Evolutionary conservation across 768 basidiomycete species (phyloP), one percentile per base, ranked within the genome.

Genomic region (Tylopilus subfusipes): DNA sequence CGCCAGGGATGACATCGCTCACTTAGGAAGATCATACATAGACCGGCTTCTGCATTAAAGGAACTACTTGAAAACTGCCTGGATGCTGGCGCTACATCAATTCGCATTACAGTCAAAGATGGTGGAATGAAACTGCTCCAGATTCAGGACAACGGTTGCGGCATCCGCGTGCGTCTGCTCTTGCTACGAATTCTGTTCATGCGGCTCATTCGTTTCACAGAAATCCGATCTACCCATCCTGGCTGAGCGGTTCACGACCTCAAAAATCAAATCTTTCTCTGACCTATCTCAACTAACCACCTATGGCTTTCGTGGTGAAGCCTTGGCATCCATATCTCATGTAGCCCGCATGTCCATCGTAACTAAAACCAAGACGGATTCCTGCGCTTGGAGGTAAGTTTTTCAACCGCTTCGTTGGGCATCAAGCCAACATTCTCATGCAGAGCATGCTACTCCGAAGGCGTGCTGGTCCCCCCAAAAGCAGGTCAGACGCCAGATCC

Each of bases 241-340:
- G 6, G 95, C 96, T 38, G 90, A 95, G 68, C 79, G 97, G 7
- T 98, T 96, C 67, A 96, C 96, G 14, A 99, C 97, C 0, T 96
- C 93, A 4, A 99, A 98, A 65, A 73, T 99, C 5, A 81, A 84
- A 1, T 82, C 82, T 0, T 99, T 93, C 64, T 85, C 89, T 4
- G 97, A 99, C 65, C 70, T 99, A 50, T 83, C 85, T 31, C 77
- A 76, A n/a, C 77, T 99, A 33, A 78, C 81, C 2, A 98, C 96
- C 0, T 98, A 98, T 69, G 97, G 97, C 1, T 99, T 99, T 71
- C 82, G 97, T 48, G 96, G 97, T 27, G 97, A 99, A 73, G 97
- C 97, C 0, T 74, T 99, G 45, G 97, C 96, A 3, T 95, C 93
- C 13, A 92, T 99, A 55, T 95, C 90, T 21, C 48, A 50, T 16